Evolutionary conservation across 2,329 filamentous ascomycete species (phyloP).

Genomic region (Hansfordia pulvinata): DNA sequence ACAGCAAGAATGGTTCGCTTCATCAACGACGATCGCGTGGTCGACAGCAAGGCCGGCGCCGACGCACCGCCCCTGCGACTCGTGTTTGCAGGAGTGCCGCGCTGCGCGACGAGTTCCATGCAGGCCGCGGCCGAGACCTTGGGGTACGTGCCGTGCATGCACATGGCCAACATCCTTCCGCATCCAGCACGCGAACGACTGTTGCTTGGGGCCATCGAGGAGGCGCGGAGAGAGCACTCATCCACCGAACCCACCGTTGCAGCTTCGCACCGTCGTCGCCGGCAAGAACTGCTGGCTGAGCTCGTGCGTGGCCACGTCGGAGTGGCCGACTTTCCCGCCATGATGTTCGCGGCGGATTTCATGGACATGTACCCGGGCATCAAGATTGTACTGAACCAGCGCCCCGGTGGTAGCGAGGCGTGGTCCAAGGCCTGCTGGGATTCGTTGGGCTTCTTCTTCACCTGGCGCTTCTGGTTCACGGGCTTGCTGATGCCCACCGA

Average conservation of each 20-base stretch:
- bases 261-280: slow-evolving; percentile 1
- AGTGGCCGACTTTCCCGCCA: slow-evolving; percentile 3
- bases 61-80: slow-evolving; percentile 1
- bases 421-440: no score
- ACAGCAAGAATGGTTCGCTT: slow-evolving; percentile 4
- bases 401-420: no score
- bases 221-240: no score
- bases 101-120: slow-evolving; percentile 5
- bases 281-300: slow-evolving; percentile 2
- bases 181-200: slow-evolving; percentile 3
- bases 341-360: no score
- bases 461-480: not conserved
- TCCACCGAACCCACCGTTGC: no score
- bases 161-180: slow-evolving; percentile 4
- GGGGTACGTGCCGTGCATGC: slow-evolving; percentile 2
- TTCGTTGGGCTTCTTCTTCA: no score
- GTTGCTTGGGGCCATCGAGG: slow-evolving; percentile 2
- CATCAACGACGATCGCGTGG: slow-evolving; percentile 1
- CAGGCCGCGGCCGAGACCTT: slow-evolving; percentile 4
- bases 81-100: slow-evolving; percentile 3
- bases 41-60: not conserved
- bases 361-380: no score
- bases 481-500: not conserved
- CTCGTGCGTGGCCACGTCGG: slow-evolving; percentile 2
- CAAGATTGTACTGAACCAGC: no score